Evolutionary conservation across 306 rosid species (phyloP).

Genomic region (Rosa persica): DNA sequence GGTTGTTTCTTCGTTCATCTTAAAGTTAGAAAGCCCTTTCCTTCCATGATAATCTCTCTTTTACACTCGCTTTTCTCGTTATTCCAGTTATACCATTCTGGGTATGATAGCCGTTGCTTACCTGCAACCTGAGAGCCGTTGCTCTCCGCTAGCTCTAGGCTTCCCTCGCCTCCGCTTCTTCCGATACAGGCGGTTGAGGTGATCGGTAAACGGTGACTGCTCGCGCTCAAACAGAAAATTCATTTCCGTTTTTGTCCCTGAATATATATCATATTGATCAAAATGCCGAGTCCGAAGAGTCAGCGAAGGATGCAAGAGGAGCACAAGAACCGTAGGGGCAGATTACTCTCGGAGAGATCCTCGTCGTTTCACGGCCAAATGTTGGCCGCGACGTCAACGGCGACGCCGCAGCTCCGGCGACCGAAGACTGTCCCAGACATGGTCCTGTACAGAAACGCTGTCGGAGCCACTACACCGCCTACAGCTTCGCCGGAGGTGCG

Average conservation of each 20-base stretch:
- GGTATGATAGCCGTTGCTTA: slow-evolving; percentile 46
- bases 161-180: slow-evolving; percentile 54
- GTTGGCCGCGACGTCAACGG: not conserved
- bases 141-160: slow-evolving; percentile 60
- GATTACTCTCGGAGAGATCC: slow-evolving; percentile 40
- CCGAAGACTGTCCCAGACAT: slow-evolving; percentile 75
- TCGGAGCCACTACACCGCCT: not conserved
- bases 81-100: slow-evolving; percentile 30
- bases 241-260: not conserved
- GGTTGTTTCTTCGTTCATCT: not conserved
- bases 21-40: not conserved
- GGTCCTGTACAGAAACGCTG: slow-evolving; percentile 13
- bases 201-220: not conserved
- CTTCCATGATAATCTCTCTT: not conserved
- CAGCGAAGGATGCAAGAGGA: slow-evolving; percentile 50
- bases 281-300: slow-evolving; percentile 63
- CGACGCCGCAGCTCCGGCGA: slow-evolving; percentile 44
- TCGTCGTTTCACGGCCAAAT: slow-evolving; percentile 57
- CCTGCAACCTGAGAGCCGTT: slow-evolving; percentile 49
- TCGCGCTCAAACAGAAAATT: not conserved
- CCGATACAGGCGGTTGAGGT: slow-evolving; percentile 62
- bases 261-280: not conserved
- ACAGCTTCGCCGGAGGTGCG: slow-evolving; percentile 22
- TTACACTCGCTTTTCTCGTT: not conserved
- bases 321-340: slow-evolving; percentile 42